Conservation (phyloP, 148 eudicot genomes). For the Spergularia bocconei region DNA sequence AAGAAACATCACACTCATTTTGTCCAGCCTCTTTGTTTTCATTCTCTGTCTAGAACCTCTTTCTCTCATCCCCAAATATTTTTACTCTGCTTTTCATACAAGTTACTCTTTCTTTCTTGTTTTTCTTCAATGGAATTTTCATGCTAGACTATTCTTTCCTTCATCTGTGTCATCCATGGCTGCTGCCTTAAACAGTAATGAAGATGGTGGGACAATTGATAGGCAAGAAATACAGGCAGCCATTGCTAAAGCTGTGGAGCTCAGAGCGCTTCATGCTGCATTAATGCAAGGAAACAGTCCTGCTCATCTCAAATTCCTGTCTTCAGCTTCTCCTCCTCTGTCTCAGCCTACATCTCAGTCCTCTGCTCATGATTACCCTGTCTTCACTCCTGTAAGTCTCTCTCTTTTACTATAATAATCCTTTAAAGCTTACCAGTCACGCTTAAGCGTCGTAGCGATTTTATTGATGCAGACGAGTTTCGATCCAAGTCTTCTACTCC, state of each 20-base stretch:
- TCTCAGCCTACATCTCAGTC: conserved; percentile 40
- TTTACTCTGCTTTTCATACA: conserved; percentile 3
- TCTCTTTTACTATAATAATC: background rate
- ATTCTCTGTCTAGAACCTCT: background rate
- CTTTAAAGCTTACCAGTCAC: background rate
- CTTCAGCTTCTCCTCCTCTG: conserved; percentile 40
- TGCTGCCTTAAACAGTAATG: conserved; percentile 20
- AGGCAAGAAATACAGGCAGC: conserved; percentile 64
- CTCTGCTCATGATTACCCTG: conserved; percentile 89
- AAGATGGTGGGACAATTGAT: conserved; percentile 20
- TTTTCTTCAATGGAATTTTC: background rate
- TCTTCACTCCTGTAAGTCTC: conserved; percentile 85
- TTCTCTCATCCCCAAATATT: conserved; percentile 18
- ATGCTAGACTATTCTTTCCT: background rate
- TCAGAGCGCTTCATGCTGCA: conserved; percentile 84
- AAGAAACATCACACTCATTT: conserved; percentile 25
- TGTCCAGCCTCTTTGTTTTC: conserved; percentile 21
- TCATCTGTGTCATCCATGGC: conserved; percentile 33
- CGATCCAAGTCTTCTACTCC: background rate
- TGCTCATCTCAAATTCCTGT: conserved; percentile 36
- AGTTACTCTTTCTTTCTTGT: conserved; percentile 18
- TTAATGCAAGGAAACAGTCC: conserved; percentile 55
- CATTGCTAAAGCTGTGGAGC: conserved; percentile 82
- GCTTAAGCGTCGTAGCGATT: background rate
- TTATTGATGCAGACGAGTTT: background rate